Percentiles rank a stretch among this genome's conserved stretches.
phyloP scores from a whole-genome alignment of 2,329 filamentous ascomycete genomes.

The Fusarium brachygibbosum region DNA sequence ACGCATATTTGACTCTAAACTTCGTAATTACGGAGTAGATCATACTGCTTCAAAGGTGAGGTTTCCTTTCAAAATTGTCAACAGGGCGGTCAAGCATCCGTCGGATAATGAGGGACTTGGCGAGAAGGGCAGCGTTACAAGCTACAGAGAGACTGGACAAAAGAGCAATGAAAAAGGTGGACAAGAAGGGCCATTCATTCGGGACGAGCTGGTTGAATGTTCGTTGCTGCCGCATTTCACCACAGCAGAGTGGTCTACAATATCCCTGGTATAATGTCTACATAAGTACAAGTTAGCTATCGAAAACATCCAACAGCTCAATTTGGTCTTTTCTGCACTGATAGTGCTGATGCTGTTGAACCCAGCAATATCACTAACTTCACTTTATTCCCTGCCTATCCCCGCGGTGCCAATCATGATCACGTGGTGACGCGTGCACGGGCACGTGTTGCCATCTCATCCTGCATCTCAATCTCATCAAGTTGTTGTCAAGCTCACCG shows the following conservation, averaged over 20 bases:
- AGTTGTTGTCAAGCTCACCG: background rate
- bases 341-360: too few species aligned
- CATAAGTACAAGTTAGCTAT: too few species aligned
- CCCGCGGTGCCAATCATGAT: accelerated
- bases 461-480: slow-evolving; percentile 1
- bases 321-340: too few species aligned
- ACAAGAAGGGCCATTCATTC: too few species aligned
- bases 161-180: too few species aligned
- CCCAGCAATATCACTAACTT: too few species aligned
- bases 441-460: background rate
- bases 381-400: background rate
- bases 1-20: accelerated
- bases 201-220: background rate
- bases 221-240: background rate
- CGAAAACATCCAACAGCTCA: too few species aligned
- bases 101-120: accelerated
- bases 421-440: background rate
- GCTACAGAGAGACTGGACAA: too few species aligned
- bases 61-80: background rate
- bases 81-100: accelerated
- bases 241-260: background rate
- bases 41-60: background rate
- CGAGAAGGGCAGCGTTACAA: accelerated
- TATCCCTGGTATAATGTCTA: background rate
- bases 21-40: background rate